These are phyloP conservation scores for Colletotrichum endophyticum DNA, from an alignment of 2,329 filamentous ascomycete species.

Conservation along the genomic window DNA sequence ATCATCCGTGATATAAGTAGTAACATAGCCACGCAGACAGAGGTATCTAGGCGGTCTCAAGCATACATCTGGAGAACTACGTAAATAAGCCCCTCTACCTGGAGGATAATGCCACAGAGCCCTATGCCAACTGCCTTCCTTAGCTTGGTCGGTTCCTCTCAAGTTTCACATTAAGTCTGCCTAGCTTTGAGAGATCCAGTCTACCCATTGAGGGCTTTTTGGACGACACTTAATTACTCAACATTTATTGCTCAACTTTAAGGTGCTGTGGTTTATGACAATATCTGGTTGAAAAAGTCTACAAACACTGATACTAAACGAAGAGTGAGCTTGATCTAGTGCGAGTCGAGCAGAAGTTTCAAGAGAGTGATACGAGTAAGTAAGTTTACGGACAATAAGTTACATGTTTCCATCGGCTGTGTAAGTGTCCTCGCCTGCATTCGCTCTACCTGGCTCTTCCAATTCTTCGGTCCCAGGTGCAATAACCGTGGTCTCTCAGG, in stretches of 20 bases:
- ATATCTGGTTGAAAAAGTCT: neutral
- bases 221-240: neutral
- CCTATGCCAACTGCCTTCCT: too few relatives aligned
- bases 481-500: neutral
- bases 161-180: too few relatives aligned
- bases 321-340: fast-evolving
- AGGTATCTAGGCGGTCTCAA: too few relatives aligned
- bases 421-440: neutral
- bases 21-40: too few relatives aligned
- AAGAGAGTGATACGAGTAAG: fast-evolving
- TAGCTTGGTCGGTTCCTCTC: too few relatives aligned
- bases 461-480: too few relatives aligned
- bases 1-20: too few relatives aligned
- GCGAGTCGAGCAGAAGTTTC: neutral
- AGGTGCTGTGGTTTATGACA: neutral
- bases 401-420: neutral
- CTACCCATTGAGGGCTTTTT: neutral
- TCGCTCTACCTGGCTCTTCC: neutral
- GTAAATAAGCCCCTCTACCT: too few relatives aligned
- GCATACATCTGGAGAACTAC: too few relatives aligned
- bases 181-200: fast-evolving
- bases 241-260: neutral
- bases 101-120: too few relatives aligned
- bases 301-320: fast-evolving
- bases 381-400: neutral